Evolutionary conservation across 2,329 filamentous ascomycete species (phyloP).

Genomic region (Elsinoe fawcettii): DNA sequence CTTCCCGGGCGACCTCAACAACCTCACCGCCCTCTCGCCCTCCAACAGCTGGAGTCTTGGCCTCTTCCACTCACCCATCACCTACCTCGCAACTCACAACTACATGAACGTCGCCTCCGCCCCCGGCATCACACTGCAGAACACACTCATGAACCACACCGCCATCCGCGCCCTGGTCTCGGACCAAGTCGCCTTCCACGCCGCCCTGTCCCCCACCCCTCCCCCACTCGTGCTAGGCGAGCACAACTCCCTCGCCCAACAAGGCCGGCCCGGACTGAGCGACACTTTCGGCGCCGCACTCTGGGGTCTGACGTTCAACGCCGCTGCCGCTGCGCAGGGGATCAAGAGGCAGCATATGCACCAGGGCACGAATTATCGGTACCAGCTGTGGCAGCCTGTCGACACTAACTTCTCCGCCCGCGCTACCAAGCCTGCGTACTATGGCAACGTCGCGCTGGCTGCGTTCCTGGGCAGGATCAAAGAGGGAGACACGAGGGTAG

Average conservation of each 20-base stretch:
- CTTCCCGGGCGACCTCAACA: background rate
- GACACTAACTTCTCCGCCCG: too few relatives aligned
- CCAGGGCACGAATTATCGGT: too few relatives aligned
- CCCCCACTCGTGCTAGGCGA: conserved; percentile 54
- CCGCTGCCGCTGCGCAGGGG: too few relatives aligned
- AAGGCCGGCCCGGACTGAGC: conserved; percentile 54
- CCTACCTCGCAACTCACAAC: conserved; percentile 30
- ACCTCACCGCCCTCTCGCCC: conserved; percentile 40
- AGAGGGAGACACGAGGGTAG: too few relatives aligned
- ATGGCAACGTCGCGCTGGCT: too few relatives aligned
- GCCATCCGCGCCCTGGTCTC: conserved; percentile 43
- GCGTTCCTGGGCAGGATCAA: too few relatives aligned
- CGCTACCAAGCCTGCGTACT: too few relatives aligned
- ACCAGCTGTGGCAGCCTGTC: too few relatives aligned
- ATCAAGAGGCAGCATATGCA: too few relatives aligned
- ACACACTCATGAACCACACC: conserved; percentile 57
- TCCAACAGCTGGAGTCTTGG: conserved; percentile 47
- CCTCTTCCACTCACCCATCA: conserved; percentile 43
- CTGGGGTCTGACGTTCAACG: too few relatives aligned
- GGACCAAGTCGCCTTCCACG: conserved; percentile 36
- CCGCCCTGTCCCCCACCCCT: conserved; percentile 24
- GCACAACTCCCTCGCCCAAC: conserved; percentile 55
- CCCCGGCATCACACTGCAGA: conserved; percentile 56
- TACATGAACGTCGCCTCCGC: conserved; percentile 54
- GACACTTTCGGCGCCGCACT: conserved; percentile 59